Evolutionary conservation across 345 rosid genomes (phyloP).

Genomic region (Linum lewisii): DNA sequence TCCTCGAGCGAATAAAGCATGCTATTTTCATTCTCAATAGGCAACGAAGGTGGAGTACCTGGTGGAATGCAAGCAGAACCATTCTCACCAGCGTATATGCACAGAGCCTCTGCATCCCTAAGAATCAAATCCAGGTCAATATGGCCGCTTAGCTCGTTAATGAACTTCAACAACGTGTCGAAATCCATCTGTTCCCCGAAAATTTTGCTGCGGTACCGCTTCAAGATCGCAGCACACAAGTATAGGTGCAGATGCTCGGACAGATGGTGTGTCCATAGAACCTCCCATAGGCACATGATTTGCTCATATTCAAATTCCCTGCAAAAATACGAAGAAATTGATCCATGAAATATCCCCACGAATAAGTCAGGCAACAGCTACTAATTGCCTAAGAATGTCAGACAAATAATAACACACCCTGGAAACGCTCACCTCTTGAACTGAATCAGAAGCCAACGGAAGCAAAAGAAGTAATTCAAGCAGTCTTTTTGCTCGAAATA

Average conservation of each 20-base stretch:
- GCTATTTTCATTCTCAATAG: constrained; percentile 37
- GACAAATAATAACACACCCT: not conserved
- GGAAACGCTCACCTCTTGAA: constrained; percentile 68
- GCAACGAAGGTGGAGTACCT: constrained; percentile 86
- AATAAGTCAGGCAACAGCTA: too few species aligned
- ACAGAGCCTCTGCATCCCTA: constrained; percentile 92
- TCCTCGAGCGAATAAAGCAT: constrained; percentile 49
- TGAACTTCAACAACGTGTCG: constrained; percentile 87
- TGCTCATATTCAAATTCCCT: constrained; percentile 83
- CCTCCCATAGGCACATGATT: constrained; percentile 87
- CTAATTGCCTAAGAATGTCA: not conserved
- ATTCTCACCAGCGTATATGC: constrained; percentile 85
- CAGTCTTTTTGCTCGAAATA: constrained; percentile 92
- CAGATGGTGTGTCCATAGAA: constrained; percentile 78
- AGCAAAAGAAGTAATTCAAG: constrained; percentile 98
- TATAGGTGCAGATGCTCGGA: constrained; percentile 88
- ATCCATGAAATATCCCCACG: not conserved
- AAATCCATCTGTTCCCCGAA: constrained; percentile 94
- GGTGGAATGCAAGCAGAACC: constrained; percentile 92
- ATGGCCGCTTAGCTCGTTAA: constrained; percentile 78
- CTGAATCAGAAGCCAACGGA: constrained; percentile 95
- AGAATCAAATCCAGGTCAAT: constrained; percentile 59
- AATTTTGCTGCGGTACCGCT: constrained; percentile 75
- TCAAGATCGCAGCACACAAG: constrained; percentile 79
- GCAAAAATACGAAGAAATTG: constrained; percentile 9